A percentile compares a stretch with the other conserved stretches of the same genome.
phyloP scores from a whole-genome alignment of 768 basidiomycete species.

The Gymnopilus junonius region DNA sequence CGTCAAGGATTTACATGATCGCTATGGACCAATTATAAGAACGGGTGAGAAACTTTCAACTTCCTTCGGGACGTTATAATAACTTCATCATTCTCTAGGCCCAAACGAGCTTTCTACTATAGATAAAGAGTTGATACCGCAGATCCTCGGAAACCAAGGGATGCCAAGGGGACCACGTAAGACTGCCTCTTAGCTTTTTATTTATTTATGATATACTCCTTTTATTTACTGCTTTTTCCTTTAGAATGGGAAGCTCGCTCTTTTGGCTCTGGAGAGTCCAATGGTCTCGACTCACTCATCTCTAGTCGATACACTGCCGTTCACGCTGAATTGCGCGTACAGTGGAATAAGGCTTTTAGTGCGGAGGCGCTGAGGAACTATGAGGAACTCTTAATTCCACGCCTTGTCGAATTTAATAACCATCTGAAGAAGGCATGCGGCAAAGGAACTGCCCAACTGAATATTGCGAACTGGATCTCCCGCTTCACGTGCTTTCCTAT shows the following conservation, averaged over 20 bases:
- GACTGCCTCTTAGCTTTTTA: constrained; percentile 14
- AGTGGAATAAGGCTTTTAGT: constrained; percentile 44
- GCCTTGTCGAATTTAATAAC: constrained; percentile 29
- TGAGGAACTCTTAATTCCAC: constrained; percentile 18
- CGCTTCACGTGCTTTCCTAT: constrained; percentile 27
- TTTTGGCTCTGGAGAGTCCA: constrained; percentile 13
- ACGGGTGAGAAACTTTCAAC: constrained; percentile 41
- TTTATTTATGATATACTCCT: neutral
- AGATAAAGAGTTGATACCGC: constrained; percentile 34
- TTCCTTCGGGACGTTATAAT: neutral
- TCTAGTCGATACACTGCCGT: constrained; percentile 32
- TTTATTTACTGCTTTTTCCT: neutral
- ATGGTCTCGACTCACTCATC: constrained; percentile 27
- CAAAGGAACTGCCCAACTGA: constrained; percentile 21
- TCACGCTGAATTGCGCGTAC: constrained; percentile 39
- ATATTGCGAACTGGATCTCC: constrained; percentile 38
- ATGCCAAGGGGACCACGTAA: constrained; percentile 45
- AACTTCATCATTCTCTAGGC: constrained; percentile 28
- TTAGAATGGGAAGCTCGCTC: constrained; percentile 37
- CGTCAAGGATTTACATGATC: constrained; percentile 46
- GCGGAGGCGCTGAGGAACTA: constrained; percentile 34
- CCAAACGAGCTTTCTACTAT: constrained; percentile 50
- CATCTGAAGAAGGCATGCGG: too few species aligned
- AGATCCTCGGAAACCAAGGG: constrained; percentile 41
- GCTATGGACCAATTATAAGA: constrained; percentile 57